These are phyloP conservation scores for Aspergillus steynii DNA, from an alignment of 495 filamentous ascomycete genomes.

Conservation along the genomic window DNA sequence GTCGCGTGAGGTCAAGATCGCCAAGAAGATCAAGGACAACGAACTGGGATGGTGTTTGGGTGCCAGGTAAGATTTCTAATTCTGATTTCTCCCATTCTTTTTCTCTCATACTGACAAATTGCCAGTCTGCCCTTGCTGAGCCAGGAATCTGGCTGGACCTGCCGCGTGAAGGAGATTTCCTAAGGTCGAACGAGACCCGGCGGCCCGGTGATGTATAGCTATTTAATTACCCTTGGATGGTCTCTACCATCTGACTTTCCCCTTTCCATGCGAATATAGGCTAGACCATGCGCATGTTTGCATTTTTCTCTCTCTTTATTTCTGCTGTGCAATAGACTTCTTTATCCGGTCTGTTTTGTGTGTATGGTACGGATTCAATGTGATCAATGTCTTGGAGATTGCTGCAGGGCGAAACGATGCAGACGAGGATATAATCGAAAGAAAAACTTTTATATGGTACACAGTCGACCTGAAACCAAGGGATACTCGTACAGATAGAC, in stretches of 20 bases:
- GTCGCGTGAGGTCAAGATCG: conserved; percentile 92
- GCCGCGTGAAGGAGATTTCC: conserved; percentile 64
- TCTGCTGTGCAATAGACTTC: conserved; percentile 8
- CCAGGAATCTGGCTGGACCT: conserved; percentile 74
- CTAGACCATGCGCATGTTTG: conserved; percentile 24
- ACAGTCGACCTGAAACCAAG: too few species aligned
- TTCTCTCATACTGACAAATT: conserved; percentile 31
- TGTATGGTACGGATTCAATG: conserved; percentile 13
- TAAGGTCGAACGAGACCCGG: conserved; percentile 32
- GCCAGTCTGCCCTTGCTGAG: conserved; percentile 70
- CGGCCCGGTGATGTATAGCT: conserved; percentile 12
- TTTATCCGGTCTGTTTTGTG: conserved; percentile 2
- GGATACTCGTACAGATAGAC: too few species aligned
- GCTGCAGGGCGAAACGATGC: background rate
- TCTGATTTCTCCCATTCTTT: background rate
- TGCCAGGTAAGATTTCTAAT: conserved; percentile 67
- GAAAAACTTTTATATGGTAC: background rate
- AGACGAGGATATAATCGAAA: background rate
- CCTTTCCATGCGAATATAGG: conserved; percentile 24
- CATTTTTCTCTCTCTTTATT: conserved; percentile 2
- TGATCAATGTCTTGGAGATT: conserved; percentile 12
- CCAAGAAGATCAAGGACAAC: conserved; percentile 97
- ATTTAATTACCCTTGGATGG: conserved; percentile 8
- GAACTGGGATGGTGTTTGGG: conserved; percentile 98
- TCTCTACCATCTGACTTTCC: conserved; percentile 11